Conservation (phyloP, 345 rosid species). For the Fremontodendron californicum region DNA sequence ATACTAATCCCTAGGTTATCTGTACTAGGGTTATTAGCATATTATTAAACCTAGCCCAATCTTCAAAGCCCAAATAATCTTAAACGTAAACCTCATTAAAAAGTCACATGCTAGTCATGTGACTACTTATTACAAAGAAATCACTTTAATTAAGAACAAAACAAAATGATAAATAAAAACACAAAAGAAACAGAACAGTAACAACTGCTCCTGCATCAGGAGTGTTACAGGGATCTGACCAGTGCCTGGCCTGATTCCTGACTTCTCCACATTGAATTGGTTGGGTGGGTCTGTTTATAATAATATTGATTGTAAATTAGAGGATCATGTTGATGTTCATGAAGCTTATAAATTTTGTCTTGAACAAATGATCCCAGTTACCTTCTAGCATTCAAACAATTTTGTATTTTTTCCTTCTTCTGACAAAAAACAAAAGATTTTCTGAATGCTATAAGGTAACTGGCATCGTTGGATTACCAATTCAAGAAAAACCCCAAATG, state of each 20-base stretch:
- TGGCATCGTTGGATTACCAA: neutral
- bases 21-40: too few species aligned
- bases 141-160: too few species aligned
- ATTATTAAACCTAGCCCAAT: too few species aligned
- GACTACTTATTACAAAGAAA: too few species aligned
- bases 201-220: too few species aligned
- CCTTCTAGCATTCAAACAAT: neutral
- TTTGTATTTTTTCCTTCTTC: neutral
- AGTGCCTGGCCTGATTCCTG: neutral
- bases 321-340: neutral
- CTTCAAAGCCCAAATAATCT: too few species aligned
- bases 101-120: too few species aligned
- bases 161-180: too few species aligned
- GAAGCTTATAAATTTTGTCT: neutral
- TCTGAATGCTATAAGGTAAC: constrained; percentile 1
- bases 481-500: neutral
- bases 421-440: neutral
- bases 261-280: neutral
- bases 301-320: neutral
- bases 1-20: too few species aligned
- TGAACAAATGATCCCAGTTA: neutral
- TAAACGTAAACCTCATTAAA: too few species aligned
- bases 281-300: neutral
- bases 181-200: too few species aligned
- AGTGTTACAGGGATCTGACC: neutral